Evolutionary conservation across 176 grass and related monocot genomes (phyloP), one percentile per base, ranked within the genome.

Genomic region (Raddia guianensis): DNA sequence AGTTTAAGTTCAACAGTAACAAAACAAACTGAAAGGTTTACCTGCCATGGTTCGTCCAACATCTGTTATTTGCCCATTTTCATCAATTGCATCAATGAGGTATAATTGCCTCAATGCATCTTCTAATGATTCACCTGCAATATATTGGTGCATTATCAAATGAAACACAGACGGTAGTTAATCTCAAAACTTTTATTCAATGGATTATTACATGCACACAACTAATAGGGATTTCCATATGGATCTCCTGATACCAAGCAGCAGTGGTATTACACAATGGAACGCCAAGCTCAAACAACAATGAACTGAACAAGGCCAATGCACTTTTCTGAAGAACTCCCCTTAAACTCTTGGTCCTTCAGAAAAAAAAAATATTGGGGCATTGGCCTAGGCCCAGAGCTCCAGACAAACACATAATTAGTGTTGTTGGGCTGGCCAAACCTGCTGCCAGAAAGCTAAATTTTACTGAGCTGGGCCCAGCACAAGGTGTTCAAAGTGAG

Each of bases 31-130:
- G 15, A 61, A 80, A 56, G 5, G 13, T 10, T 59, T 92, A 97
- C 95, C 95, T 85, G 95, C 85, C 92, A 97, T 97, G 70, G 76
- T 80, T 66, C 86, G 88, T 48, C 95, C 95, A 78, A 89, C 60
- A 73, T 87, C 86, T 66, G 95, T 98, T 92, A 92, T 98, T 19
- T 80, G 57, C 63, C 95, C 95, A 70, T 90, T 92, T 86, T 94
- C 92, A 92, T 94, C 95, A 74, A 98, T 98, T 90, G 91, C 95
- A 77, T 98, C 92, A 66, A 98, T 94, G 50, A 98, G 92, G 63
- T 92, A 94, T 80, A 98, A 82, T 76, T 98, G 95, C 82, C 95
- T 90, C 77, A 98, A 86, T 74, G 95, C 95, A 94, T 98, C 95
- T 90, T 94, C 95, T 72, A 98, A 81, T 60, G 92, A 98, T 90